Base-by-base conservation (phyloP, 2,329 filamentous ascomycete species). In the Didymella segeticola region DNA sequence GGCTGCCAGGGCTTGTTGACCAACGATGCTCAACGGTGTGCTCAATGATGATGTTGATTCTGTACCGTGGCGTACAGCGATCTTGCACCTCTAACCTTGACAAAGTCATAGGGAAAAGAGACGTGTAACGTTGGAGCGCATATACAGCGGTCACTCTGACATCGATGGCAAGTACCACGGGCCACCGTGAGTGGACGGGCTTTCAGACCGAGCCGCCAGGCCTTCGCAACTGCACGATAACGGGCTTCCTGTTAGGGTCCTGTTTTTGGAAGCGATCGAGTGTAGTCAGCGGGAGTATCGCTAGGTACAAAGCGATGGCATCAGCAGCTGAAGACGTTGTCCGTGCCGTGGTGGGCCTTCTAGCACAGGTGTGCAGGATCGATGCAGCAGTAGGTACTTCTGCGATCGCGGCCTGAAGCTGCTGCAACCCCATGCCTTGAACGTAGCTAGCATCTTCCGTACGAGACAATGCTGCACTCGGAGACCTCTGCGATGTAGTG, bases 351-450 rank as follows among this genome's bases (percentile, higher is more conserved):
- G 29, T 41, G 42, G 36, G 22, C 20, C 17, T 39, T n/a, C 25
- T 26, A 25, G 30, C 20, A 43, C 26, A 26, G 11, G 30, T 37
- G 25, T 34, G 5, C 14, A 31, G 31, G 25, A 30, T 31, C 20
- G 38, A 47, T 43, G 37, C 37, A 37, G 12, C 34, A 31, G 20
- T 29, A 15, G 17, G 19, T 8, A 12, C 36, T 23, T 30, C 29
- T 43, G 23, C 36, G 37, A 53, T 48, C 20, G 31, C 43, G 33
- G 38, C 38, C 31, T 46, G 14, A 12, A 43, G 10, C n/a, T 43
- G 22, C 51, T 43, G 51, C 51, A 43, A 26, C 33, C 29, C 27
- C 39, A 38, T 53, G 33, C 31, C 33, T 27, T 29, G 38, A 11
- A 23, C 26, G 17, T 23, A 12, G 5, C 29, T 41, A 27, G 27